A percentile compares a stretch with the other conserved stretches of the same genome.
Conservation (phyloP, 371 early-diverging fungal genomes). For the Mycotypha africana region DNA sequence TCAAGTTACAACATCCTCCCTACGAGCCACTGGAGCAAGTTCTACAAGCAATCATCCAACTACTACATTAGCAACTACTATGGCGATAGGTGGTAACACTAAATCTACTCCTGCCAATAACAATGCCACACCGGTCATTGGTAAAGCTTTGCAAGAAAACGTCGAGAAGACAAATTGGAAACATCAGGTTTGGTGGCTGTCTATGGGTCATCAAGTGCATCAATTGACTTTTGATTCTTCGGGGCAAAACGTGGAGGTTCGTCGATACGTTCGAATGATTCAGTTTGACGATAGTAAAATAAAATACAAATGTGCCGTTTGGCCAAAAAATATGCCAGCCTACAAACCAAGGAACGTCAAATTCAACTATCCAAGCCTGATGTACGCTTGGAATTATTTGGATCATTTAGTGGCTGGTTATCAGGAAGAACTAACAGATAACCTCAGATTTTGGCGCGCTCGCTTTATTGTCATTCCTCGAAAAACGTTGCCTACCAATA, state of each 20-base stretch:
- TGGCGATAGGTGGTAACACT: slow-evolving; percentile 4
- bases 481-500: slow-evolving; percentile 54
- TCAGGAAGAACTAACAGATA: slow-evolving; percentile 77
- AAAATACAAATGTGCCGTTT: slow-evolving; percentile 80
- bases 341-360: slow-evolving; percentile 54
- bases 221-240: slow-evolving; percentile 66
- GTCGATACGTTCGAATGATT: slow-evolving; percentile 78
- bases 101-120: slow-evolving; percentile 4
- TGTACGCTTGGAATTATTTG: slow-evolving; percentile 92
- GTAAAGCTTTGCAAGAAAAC: slow-evolving; percentile 12
- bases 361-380: slow-evolving; percentile 74
- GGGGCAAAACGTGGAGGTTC: slow-evolving; percentile 79
- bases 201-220: slow-evolving; percentile 84
- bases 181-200: slow-evolving; percentile 63
- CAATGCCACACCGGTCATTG: background rate
- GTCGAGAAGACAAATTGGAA: slow-evolving; percentile 31
- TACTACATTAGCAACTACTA: slow-evolving; percentile 2
- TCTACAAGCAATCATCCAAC: slow-evolving; percentile 3
- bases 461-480: slow-evolving; percentile 88
- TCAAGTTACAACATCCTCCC: background rate
- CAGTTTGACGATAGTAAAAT: slow-evolving; percentile 55
- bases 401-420: slow-evolving; percentile 86
- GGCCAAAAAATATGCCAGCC: slow-evolving; percentile 67
- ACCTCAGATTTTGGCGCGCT: slow-evolving; percentile 81
- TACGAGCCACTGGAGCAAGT: slow-evolving; percentile 6